Evolutionary conservation across 176 grass and related monocot species (phyloP).

Genomic region (Triticum aestivum): IWGSC_CS_RefSeq_v2.1 NC_057802.1:512412170-512412669

Average conservation of each 20-base stretch:
- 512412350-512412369: too few relatives aligned
- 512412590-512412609: neutral
- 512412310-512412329: too few relatives aligned
- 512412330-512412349: too few relatives aligned
- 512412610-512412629: conserved; percentile 60
- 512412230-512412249: too few relatives aligned
- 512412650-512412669: conserved; percentile 34
- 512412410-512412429: neutral
- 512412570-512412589: conserved; percentile 20
- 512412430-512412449: conserved; percentile 5
- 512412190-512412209: too few relatives aligned
- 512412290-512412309: too few relatives aligned
- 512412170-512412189: too few relatives aligned
- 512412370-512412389: too few relatives aligned
- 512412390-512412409: neutral
- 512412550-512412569: conserved; percentile 21
- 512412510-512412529: neutral
- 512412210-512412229: too few relatives aligned
- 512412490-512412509: neutral
- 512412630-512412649: conserved; percentile 51
- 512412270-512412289: too few relatives aligned
- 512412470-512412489: neutral
- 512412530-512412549: neutral
- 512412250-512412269: too few relatives aligned
- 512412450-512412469: neutral